Evolutionary conservation across 129 eudicot species (phyloP), one percentile per base, ranked within the genome.

Genomic region (Kitagawia praeruptora): DNA sequence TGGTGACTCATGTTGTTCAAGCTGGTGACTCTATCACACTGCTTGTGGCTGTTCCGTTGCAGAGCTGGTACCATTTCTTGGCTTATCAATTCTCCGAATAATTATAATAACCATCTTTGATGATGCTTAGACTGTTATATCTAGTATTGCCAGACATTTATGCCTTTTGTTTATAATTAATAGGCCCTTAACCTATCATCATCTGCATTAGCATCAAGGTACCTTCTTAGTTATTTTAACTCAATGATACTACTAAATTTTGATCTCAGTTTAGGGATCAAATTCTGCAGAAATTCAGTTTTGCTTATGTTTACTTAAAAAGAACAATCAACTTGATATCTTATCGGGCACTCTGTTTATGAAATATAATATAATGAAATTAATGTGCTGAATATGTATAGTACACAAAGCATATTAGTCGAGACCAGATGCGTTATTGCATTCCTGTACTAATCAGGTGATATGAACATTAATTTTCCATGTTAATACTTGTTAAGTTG

Each of bases 1-100:
- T 31, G 34, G 34, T 31, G 85, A 94, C 89, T 87, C 98, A 94
- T 86, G 98, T 94, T 77, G 97, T 91, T 80, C 97, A 94, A 70
- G 97, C 98, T 48, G 97, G 97, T 28, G 91, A 94, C 76, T 94
- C 96, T 84, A 89, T 94, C 76, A 91, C 92, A 0, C 85, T 94
- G 80, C 83, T 94, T 69, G 91, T 90, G 46, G 91, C 91, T 77
- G 85, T 88, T 64, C 90, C 96, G 75, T 87, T 93, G 2, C 97
- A 84, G 70, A 79, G 64, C 96, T 64, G 98, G 98, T 94, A 85
- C 75, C 28, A 2, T 78, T 53, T 66, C 51, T 31, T 80, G 11
- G 13, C 75, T 28, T 10, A n/a, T 4, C 9, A 38, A 12, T 42
- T 6, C 19, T 23, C 48, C 64, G 39, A 13, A 9, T 42, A n/a